Evolutionary conservation across 2,329 filamentous ascomycete genomes (phyloP).

Genomic region (Emergomyces orientalis): DNA sequence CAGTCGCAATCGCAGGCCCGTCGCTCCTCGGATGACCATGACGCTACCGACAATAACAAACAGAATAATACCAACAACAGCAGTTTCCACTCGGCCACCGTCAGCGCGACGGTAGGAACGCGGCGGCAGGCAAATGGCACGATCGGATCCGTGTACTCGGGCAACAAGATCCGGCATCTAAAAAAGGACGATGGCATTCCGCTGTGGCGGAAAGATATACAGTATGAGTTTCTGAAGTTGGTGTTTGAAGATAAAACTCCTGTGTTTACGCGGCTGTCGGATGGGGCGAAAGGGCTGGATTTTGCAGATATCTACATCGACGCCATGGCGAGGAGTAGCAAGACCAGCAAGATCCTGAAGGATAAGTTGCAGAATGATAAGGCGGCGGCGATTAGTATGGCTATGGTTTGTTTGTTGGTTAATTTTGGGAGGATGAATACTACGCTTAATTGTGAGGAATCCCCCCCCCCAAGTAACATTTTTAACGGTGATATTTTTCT

Average conservation of each 20-base stretch:
- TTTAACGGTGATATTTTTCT: neutral
- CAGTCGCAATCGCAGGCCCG: constrained; percentile 1
- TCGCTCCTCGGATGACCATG: constrained; percentile 4
- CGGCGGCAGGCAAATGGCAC: constrained; percentile 56
- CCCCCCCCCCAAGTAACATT: constrained; percentile 7
- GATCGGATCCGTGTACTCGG: constrained; percentile 57
- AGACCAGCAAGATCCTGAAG: constrained; percentile 96
- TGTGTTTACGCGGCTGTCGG: constrained; percentile 89
- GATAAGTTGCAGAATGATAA: constrained; percentile 92
- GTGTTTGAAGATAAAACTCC: constrained; percentile 52
- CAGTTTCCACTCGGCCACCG: constrained; percentile 26
- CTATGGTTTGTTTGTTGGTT: constrained; percentile 95
- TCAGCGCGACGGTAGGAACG: constrained; percentile 39
- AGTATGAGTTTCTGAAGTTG: constrained; percentile 53
- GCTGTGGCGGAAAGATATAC: constrained; percentile 58
- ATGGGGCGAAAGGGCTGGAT: constrained; percentile 59
- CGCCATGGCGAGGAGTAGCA: constrained; percentile 96
- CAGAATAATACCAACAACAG: neutral
- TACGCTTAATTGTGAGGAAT: constrained; percentile 75
- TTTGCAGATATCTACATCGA: constrained; percentile 98
- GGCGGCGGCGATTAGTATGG: constrained; percentile 91
- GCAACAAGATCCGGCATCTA: constrained; percentile 57
- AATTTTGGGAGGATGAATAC: constrained; percentile 99
- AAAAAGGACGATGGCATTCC: constrained; percentile 61
- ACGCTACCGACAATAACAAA: constrained; percentile 12